These are phyloP conservation scores for Escallonia herrerae DNA, from an alignment of 129 eudicot genomes.

Conservation along the genomic window DNA sequence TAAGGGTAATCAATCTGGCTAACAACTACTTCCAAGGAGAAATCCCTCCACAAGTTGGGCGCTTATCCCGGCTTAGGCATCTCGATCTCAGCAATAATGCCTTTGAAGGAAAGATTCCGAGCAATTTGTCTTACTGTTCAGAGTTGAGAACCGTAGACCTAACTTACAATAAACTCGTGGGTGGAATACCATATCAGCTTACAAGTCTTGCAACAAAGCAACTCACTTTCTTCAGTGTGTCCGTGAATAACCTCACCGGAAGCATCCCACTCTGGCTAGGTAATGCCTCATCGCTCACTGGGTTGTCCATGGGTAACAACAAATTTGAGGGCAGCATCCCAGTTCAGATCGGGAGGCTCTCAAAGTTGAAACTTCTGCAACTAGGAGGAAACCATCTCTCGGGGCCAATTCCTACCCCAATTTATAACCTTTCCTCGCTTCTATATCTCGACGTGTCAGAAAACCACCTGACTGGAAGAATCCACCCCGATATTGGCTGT, in stretches of 20 bases:
- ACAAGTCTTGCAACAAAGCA: conserved; percentile 11
- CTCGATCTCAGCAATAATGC: conserved; percentile 22
- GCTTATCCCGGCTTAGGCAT: neutral
- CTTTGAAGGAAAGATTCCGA: conserved; percentile 24
- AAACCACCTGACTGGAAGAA: neutral
- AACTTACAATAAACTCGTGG: conserved; percentile 19
- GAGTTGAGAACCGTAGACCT: conserved; percentile 13
- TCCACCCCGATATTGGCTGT: neutral
- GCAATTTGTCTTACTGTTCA: conserved; percentile 17
- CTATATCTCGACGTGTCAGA: neutral
- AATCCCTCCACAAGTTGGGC: conserved; percentile 15
- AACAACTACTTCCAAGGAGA: conserved; percentile 4
- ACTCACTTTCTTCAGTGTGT: neutral
- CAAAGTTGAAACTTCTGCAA: conserved; percentile 1
- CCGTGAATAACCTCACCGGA: conserved; percentile 20
- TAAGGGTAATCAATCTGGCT: neutral
- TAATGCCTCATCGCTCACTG: conserved; percentile 14
- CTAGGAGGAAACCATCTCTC: conserved; percentile 8
- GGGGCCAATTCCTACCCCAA: conserved; percentile 14
- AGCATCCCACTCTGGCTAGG: conserved; percentile 22
- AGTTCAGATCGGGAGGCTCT: conserved; percentile 7
- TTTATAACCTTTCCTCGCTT: conserved; percentile 5
- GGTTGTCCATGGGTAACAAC: conserved; percentile 5
- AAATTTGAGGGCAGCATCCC: conserved; percentile 27
- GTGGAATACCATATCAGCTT: conserved; percentile 15